Base-by-base conservation (phyloP, 2,329 filamentous ascomycete species). In the Aspergillus persii region DNA sequence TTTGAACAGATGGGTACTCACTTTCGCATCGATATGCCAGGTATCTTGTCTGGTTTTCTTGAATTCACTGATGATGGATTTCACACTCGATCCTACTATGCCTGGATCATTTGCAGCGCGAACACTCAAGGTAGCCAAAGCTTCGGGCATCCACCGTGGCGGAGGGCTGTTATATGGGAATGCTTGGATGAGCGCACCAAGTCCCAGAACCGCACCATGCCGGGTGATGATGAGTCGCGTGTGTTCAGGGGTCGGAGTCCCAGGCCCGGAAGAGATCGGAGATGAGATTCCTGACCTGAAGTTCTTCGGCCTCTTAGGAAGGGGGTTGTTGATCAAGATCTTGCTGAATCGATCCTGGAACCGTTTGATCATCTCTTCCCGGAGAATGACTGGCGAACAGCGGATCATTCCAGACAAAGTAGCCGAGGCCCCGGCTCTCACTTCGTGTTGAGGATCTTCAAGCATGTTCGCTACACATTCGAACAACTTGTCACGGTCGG, bases 31-130 rank as follows among this genome's bases (percentile, higher is more conserved):
- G 61, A 96, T 94, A 69, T 89, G 89, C 95, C 95, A 99, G 66
- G 94, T 99, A 81, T 99, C 95, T 76, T 99, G 95, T 74, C 95
- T 88, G 50, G 95, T 99, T 85, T 99, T 99, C 81, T 99, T 99
- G 83, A 99, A 99, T 71, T 99, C 96, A 61, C 92, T 92, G 65
- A 99, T 80, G 39, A 97, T 93, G 18, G 84, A 85, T 83, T 99
- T 99, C 9, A 96, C 96, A 60, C 94, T 95, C 77, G 96, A 96
- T 2, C 95, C 95, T 56, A 99, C 93, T 59, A 96, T 89, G 0
- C 95, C 95, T 0, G 92, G 87, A 70, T 99, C 95, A 50, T 86
- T 91, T 1, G 94, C 92, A 8, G 96, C 93, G 66, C 89, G 88
- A 39, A 89, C 86, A 5, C 94, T 96, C 63, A 99, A 78, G 9